phyloP scores from a whole-genome alignment of 1,139 yeast species.

The Kodamaea plutei region DNA sequence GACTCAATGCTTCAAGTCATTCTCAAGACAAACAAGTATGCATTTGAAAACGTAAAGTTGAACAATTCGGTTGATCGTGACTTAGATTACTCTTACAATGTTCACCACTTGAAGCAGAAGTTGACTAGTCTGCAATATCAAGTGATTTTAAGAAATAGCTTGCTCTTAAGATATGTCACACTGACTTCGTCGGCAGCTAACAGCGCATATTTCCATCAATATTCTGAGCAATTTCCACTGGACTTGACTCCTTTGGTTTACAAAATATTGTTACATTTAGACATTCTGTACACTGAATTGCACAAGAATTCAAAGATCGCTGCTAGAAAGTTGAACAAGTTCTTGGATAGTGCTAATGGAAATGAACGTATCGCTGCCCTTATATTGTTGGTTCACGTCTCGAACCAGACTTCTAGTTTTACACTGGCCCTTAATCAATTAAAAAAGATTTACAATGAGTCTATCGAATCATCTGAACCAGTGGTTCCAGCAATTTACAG shows the following conservation, averaged over 20 bases:
- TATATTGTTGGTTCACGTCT: constrained; percentile 6
- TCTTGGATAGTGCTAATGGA: constrained; percentile 14
- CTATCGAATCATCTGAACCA: constrained; percentile 1
- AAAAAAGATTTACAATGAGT: constrained; percentile 3
- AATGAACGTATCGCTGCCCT: constrained; percentile 8
- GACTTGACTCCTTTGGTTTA: constrained; percentile 33
- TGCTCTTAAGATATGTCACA: constrained; percentile 36
- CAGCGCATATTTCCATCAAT: constrained; percentile 17
- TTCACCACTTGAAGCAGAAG: constrained; percentile 34
- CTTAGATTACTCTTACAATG: constrained; percentile 36
- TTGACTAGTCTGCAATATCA: constrained; percentile 43
- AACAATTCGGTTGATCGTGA: constrained; percentile 42
- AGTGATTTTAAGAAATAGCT: constrained; percentile 40
- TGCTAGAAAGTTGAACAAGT: constrained; percentile 19
- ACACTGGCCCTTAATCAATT: constrained; percentile 8
- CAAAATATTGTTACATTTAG: constrained; percentile 27
- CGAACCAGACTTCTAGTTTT: constrained; percentile 6
- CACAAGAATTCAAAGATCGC: constrained; percentile 9
- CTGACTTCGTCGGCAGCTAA: constrained; percentile 30
- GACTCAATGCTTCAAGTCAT: constrained; percentile 32
- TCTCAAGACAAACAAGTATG: constrained; percentile 31
- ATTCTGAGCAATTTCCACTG: constrained; percentile 23
- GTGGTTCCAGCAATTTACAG: constrained; percentile 13
- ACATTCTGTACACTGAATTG: constrained; percentile 28
- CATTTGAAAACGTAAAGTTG: constrained; percentile 15